Percentiles rank a stretch among this genome's conserved stretches.
phyloP scores from a whole-genome alignment of 768 basidiomycete species.

The Leccinum disarticulatum region DNA sequence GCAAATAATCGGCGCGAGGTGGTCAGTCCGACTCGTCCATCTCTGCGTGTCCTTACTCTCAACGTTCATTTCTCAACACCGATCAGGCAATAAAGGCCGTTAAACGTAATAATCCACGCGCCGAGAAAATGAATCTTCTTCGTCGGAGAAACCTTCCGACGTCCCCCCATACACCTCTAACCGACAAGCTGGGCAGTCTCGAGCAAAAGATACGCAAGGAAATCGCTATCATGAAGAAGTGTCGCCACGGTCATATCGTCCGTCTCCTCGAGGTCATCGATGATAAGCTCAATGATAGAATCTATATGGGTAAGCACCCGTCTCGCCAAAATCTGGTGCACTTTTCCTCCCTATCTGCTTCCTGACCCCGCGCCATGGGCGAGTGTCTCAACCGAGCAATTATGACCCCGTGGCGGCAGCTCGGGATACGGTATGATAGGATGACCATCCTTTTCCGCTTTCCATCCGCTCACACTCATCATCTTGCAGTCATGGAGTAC shows the following conservation, averaged over 20 bases:
- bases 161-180: conserved; percentile 52
- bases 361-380: conserved; percentile 26
- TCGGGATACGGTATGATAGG: conserved; percentile 34
- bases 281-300: conserved; percentile 81
- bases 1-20: conserved; percentile 48
- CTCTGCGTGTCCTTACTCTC: conserved; percentile 6
- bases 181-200: conserved; percentile 65
- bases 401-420: conserved; percentile 33
- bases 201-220: conserved; percentile 88
- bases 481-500: conserved; percentile 86
- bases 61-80: conserved; percentile 7
- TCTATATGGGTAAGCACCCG: conserved; percentile 85
- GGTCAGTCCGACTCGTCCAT: conserved; percentile 32
- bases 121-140: conserved; percentile 58
- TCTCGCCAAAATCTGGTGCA: conserved; percentile 13
- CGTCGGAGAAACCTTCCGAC: conserved; percentile 46
- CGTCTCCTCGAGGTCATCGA: conserved; percentile 93
- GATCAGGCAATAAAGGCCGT: conserved; percentile 79
- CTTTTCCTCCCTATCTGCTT: conserved; percentile 23
- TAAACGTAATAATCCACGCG: conserved; percentile 68
- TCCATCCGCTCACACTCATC: conserved; percentile 21
- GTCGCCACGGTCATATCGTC: conserved; percentile 86
- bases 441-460: conserved; percentile 10
- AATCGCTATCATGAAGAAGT: conserved; percentile 99
- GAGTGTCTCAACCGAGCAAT: conserved; percentile 33